Base-by-base conservation (phyloP, 352 stramenopile genomes). In the Poterioochromonas sp. region DNA sequence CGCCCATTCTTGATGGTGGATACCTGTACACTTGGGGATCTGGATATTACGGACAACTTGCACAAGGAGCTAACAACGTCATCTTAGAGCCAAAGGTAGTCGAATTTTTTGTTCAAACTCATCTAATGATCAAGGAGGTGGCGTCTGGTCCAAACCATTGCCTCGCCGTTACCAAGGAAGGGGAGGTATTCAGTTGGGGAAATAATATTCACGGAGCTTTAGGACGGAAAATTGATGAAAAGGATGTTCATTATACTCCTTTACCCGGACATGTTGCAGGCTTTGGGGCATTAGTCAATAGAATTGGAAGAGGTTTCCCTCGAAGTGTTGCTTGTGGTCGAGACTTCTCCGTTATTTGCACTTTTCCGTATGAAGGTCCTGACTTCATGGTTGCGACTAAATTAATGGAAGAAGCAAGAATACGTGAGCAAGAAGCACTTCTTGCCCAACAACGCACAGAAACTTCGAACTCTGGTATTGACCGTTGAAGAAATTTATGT, bases 101-200 rank as follows among this genome's bases (percentile, higher is more conserved):
- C 12, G 85, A 86, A 0, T 88, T 92, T 70, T 86, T 97, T 73
- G 80, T 94, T 3, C 81, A 86, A 26, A 90, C 86, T 0, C 88
- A 93, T 74, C 86, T 90, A 0, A 84, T 94, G 0, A 89, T 94
- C 76, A 93, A 91, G 79, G 89, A 87, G 80, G 81, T 95, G 0
- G 89, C 86, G 76, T 89, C 86, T 32, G 90, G 90, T 0, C 93
- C 90, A 84, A 92, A 94, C 79, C 92, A 97, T 83, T 96, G 94
- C 76, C 89, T 90, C 26, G 90, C 90, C 0, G 79, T 97, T 18
- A 92, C 91, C 0, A 85, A 91, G 15, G 91, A 97, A 47, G 88
- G 92, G 63, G 90, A 96, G 83, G 86, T 97, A 11, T 96, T 95
- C 77, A 96, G 89, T 3, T 97, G 92, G 92, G 91, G 92, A 0